phyloP scores from a whole-genome alignment of 164 flowering plant species.

The Annona squamosa region DNA sequence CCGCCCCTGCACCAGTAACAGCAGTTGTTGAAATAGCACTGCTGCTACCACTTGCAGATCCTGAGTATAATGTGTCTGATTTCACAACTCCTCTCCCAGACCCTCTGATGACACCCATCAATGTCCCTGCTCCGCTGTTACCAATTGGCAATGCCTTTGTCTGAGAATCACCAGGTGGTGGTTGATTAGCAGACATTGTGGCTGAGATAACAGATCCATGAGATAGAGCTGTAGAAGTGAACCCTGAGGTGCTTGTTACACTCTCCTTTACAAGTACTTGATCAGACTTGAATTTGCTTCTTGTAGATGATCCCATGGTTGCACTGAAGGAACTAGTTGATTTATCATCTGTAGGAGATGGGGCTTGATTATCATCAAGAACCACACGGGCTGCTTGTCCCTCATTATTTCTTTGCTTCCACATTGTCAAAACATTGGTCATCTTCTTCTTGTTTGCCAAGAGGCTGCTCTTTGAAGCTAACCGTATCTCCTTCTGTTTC shows the following conservation, averaged over 20 bases:
- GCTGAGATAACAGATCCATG: constrained; percentile 17
- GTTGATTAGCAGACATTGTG: constrained; percentile 17
- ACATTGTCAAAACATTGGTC: constrained; percentile 87
- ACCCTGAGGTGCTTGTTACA: constrained; percentile 29
- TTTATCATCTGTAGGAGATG: constrained; percentile 41
- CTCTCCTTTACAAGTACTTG: constrained; percentile 33
- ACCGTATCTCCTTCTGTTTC: constrained; percentile 72
- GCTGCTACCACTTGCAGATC: constrained; percentile 21
- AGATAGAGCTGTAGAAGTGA: constrained; percentile 11
- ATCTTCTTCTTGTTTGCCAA: constrained; percentile 93
- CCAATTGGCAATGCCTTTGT: constrained; percentile 50
- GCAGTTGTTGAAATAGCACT: constrained; percentile 22
- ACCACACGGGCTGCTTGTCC: constrained; percentile 86
- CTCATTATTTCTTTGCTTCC: constrained; percentile 98
- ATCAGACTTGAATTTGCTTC: constrained; percentile 47
- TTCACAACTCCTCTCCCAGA: constrained; percentile 71
- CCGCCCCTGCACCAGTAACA: constrained; percentile 13
- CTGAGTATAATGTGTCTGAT: constrained; percentile 50
- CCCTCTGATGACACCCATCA: constrained; percentile 88
- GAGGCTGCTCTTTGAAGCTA: constrained; percentile 91
- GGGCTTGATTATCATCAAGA: constrained; percentile 47
- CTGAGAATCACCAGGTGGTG: constrained; percentile 34
- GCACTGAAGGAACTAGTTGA: constrained; percentile 7
- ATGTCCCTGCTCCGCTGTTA: constrained; percentile 60
- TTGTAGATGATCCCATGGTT: constrained; percentile 28